Evolutionary conservation across 371 early-diverging fungal genomes (phyloP).

Genomic region (Smittium mucronatum): DNA sequence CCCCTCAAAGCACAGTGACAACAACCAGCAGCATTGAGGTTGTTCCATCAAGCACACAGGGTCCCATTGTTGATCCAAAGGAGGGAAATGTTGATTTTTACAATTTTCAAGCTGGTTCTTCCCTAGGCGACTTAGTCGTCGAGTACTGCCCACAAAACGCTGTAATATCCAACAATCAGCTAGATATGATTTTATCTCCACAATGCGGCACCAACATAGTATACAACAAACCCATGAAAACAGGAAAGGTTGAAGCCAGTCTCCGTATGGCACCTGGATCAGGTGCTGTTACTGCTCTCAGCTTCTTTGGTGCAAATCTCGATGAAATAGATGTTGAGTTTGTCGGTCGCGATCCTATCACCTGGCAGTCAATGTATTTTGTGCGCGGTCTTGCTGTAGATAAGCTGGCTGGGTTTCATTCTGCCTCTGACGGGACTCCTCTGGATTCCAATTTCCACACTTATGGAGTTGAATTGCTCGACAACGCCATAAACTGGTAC

Average conservation of each 20-base stretch:
- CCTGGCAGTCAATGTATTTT: conserved; percentile 31
- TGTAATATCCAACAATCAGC: too few relatives aligned
- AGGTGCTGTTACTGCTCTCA: conserved; percentile 19
- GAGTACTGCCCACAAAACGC: too few relatives aligned
- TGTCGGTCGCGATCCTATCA: conserved; percentile 26
- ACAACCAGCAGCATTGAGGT: too few relatives aligned
- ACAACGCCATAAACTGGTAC: conserved; percentile 17
- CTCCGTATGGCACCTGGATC: conserved; percentile 20
- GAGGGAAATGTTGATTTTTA: too few relatives aligned
- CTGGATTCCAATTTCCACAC: conserved; percentile 25
- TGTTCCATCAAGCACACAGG: too few relatives aligned
- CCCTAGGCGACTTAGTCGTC: too few relatives aligned
- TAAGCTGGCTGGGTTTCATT: conserved; percentile 13
- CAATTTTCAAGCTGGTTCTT: too few relatives aligned
- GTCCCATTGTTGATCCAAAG: too few relatives aligned
- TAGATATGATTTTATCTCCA: conserved; percentile 21
- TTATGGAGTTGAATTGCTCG: conserved; percentile 28
- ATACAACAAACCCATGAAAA: conserved; percentile 18
- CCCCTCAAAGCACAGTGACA: too few relatives aligned
- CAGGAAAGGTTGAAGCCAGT: conserved; percentile 26
- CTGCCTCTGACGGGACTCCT: conserved; percentile 13
- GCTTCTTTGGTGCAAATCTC: too few relatives aligned
- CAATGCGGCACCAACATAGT: conserved; percentile 28
- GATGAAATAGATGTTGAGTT: conserved; percentile 32
- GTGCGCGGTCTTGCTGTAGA: conserved; percentile 25